Percentiles rank a stretch among this genome's conserved stretches.
These are phyloP conservation scores for Bryopsis sp. DNA, from an alignment of 139 green algal species.

Conservation along the genomic window DNA sequence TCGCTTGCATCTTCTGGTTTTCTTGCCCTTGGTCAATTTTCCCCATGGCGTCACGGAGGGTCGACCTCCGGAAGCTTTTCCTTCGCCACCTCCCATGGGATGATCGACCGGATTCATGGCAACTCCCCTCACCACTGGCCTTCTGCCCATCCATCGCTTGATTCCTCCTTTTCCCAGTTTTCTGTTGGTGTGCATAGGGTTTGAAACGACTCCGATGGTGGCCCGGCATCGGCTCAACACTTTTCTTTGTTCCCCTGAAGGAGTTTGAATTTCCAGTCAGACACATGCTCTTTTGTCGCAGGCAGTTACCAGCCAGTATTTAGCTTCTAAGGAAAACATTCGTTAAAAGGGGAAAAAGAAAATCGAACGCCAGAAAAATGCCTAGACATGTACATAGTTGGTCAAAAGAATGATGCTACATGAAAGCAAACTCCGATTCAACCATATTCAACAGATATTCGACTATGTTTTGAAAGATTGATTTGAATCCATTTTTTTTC, in stretches of 20 bases:
- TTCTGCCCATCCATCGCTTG: slow-evolving; percentile 43
- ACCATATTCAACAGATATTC: background rate
- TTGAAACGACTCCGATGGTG: slow-evolving; percentile 79
- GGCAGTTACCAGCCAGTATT: too few relatives aligned
- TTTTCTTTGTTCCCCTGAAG: slow-evolving; percentile 63
- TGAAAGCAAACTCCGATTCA: background rate
- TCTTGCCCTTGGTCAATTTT: slow-evolving; percentile 72
- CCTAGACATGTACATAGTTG: too few relatives aligned
- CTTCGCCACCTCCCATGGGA: slow-evolving; percentile 72
- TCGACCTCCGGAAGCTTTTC: slow-evolving; percentile 61
- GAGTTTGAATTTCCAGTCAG: too few relatives aligned
- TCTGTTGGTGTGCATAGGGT: slow-evolving; percentile 72
- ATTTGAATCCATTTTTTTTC: too few relatives aligned
- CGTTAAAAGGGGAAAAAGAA: too few relatives aligned
- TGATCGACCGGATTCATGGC: slow-evolving; percentile 96
- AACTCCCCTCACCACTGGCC: slow-evolving; percentile 63
- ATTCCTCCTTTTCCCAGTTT: slow-evolving; percentile 75
- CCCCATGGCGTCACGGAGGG: slow-evolving; percentile 78
- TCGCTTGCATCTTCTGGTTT: slow-evolving; percentile 51
- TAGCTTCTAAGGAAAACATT: too few relatives aligned
- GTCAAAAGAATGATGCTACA: too few relatives aligned
- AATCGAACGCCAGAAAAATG: too few relatives aligned
- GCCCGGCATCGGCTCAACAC: slow-evolving; percentile 66
- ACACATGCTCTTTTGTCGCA: too few relatives aligned
- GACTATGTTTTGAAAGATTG: too few relatives aligned